Evolutionary conservation across 2,329 filamentous ascomycete species (phyloP), one percentile per base, ranked within the genome.

Genomic region (Phialophora verrucosa): DNA sequence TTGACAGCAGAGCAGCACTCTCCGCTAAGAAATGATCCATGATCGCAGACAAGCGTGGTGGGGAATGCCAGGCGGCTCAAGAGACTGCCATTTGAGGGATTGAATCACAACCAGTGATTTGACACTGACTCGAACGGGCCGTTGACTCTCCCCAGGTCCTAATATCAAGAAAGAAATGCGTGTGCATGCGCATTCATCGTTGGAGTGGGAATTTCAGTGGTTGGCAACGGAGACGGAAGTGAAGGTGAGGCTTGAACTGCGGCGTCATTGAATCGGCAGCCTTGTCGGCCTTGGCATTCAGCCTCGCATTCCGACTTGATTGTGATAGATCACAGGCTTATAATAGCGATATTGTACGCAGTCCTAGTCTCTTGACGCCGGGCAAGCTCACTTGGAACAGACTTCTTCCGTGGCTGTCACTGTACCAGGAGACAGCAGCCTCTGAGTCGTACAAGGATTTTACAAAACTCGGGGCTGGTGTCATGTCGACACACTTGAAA

Each of bases 21-120:
- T 69, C 66, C 50, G 65, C 66, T 14, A 70, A 20, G 61, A 69
- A 56, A 61, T 57, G 68, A 35, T 70, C 69, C 69, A 70, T 67
- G 61, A 12, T 51, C 42, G 53, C 35, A n/a, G 51, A 49, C 32
- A 29, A 55, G 53, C 17, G 25, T 25, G 53, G 32, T 29, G 20
- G 51, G 38, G 27, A 27, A 20, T 5, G 49, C 20, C 23, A 29
- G 38, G 38, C 38, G 32, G 35, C 55, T 64, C 61, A 69, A 50
- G 67, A 56, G 54, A n/a, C 59, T 65, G 64, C 67, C 67, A 69
- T 69, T 56, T 50, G 60, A 60, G 56, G 56, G 44, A 20, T 27
- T 25, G 29, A 7, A 38, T 20, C 44, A 11, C 35, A 49, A 12
- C 27, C 49, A 20, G 49, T 12, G 49, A 51, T 27, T 44, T 8